Conservation (phyloP, 805 yeast genomes). For the Suhomyces vadensis region DNA sequence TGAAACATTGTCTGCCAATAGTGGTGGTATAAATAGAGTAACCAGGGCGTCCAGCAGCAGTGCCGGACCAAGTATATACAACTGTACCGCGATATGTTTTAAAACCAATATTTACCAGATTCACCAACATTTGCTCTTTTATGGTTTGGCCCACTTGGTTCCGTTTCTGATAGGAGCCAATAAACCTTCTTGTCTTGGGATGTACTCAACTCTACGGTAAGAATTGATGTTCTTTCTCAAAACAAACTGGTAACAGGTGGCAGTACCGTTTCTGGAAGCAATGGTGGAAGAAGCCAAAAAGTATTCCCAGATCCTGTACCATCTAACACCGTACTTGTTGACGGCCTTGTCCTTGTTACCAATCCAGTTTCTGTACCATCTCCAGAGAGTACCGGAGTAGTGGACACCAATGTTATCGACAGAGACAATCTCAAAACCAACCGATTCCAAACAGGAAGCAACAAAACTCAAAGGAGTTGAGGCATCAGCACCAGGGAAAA, state of each 20-base stretch:
- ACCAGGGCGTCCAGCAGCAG: too few relatives aligned
- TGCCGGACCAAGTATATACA: too few relatives aligned
- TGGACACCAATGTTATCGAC: constrained; percentile 90
- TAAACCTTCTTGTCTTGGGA: constrained; percentile 77
- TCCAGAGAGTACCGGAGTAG: constrained; percentile 87
- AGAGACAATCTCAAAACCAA: constrained; percentile 82
- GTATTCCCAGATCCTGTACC: constrained; percentile 94
- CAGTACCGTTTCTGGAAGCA: constrained; percentile 90
- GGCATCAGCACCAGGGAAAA: constrained; percentile 97
- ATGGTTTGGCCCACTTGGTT: constrained; percentile 54
- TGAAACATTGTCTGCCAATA: too few relatives aligned
- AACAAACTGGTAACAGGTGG: constrained; percentile 87
- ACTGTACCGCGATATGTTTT: too few relatives aligned
- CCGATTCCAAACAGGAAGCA: constrained; percentile 69
- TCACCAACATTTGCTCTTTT: constrained; percentile 9
- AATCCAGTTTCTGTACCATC: constrained; percentile 95
- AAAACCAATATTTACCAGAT: too few relatives aligned
- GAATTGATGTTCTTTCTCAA: constrained; percentile 87
- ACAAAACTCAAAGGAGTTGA: constrained; percentile 90
- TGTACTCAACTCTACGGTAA: constrained; percentile 77
- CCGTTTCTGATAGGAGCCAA: constrained; percentile 57
- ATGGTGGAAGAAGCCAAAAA: constrained; percentile 82
- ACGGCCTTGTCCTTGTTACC: constrained; percentile 75
- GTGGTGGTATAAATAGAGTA: too few relatives aligned
- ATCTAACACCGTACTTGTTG: constrained; percentile 79